Evolutionary conservation across 2,329 filamentous ascomycete genomes (phyloP), one percentile per base, ranked within the genome.

Genomic region (Chrysoporthe deuterocubensis): DNA sequence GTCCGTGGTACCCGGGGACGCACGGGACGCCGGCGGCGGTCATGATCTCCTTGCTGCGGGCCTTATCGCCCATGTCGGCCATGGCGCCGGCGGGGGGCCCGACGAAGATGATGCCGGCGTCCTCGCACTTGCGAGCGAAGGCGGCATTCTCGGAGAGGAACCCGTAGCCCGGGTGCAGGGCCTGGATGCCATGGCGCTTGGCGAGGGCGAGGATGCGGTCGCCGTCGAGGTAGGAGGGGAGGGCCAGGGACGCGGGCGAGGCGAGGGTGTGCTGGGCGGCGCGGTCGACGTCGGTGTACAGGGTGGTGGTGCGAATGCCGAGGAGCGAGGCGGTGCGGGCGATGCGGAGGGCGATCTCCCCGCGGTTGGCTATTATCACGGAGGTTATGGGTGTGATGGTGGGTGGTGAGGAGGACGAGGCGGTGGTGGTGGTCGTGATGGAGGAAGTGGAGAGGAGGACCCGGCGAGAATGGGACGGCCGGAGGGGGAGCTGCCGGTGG

Each of bases 21-120:
- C 96, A 98, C 4, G 94, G 94, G 3, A 99, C 96, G 9, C 94
- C 93, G n/a, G 96, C 95, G 4, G 89, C 89, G 44, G 88, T 93
- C 96, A 99, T 98, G 76, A 99, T 97, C 77, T 97, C 92, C 79
- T 99, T 99, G 64, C 92, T 96, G 69, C 92, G 86, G 66, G 91
- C 94, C 82, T 97, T 97, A 81, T 97, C 93, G 62, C 94, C 94
- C 94, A 97, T 97, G 68, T 94, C 93, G 67, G 91, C 83, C 76
- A 92, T 94, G 72, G 94, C 94, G 63, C 88, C 85, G 40, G 90
- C 89, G 3, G 96, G 94, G 1, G 96, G 96, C 0, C 96, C 96
- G 74, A 99, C 96, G 77, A 99, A 99, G 66, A 95, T 90, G 71
- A 99, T 86, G 13, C 96, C 96, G 57, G 94, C 94, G 74, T 96